Evolutionary conservation across 2,329 filamentous ascomycete species (phyloP).

Genomic region (Monosporascus sp.): DNA sequence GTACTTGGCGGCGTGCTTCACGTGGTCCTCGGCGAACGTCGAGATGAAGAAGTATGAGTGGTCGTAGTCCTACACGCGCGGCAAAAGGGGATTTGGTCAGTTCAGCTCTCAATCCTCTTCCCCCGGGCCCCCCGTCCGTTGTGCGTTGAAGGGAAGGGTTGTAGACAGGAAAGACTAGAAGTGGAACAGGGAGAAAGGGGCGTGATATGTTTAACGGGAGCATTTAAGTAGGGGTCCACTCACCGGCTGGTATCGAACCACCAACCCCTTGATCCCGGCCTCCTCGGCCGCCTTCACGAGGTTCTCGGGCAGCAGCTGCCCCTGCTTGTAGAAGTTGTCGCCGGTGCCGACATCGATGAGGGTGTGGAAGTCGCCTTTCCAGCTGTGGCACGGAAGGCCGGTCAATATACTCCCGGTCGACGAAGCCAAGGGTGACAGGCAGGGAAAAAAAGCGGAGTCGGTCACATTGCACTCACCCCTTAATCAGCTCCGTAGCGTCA

Average conservation of each 20-base stretch:
- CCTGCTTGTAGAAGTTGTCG: constrained; percentile 95
- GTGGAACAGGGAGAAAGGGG: neutral
- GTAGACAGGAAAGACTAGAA: neutral
- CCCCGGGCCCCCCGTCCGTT: too few relatives aligned
- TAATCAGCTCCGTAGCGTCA: constrained; percentile 88
- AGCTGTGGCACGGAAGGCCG: neutral
- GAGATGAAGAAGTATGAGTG: constrained; percentile 98
- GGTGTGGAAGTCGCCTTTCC: constrained; percentile 61
- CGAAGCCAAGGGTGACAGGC: too few relatives aligned
- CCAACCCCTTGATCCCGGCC: constrained; percentile 66
- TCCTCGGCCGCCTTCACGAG: constrained; percentile 74
- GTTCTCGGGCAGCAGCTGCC: constrained; percentile 91
- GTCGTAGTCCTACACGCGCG: constrained; percentile 67
- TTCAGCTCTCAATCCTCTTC: neutral
- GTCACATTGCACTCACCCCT: constrained; percentile 32
- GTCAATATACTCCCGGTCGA: too few relatives aligned
- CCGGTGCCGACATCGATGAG: constrained; percentile 90
- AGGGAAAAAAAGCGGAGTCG: too few relatives aligned
- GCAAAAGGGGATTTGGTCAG: neutral
- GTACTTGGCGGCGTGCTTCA: constrained; percentile 87
- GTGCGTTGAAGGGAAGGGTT: too few relatives aligned
- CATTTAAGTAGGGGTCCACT: constrained; percentile 19
- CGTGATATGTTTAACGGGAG: neutral
- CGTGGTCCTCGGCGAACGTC: constrained; percentile 82
- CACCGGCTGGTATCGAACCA: constrained; percentile 75